phyloP scores from a whole-genome alignment of 306 rosid species.

The Hippophae rhamnoides region DNA sequence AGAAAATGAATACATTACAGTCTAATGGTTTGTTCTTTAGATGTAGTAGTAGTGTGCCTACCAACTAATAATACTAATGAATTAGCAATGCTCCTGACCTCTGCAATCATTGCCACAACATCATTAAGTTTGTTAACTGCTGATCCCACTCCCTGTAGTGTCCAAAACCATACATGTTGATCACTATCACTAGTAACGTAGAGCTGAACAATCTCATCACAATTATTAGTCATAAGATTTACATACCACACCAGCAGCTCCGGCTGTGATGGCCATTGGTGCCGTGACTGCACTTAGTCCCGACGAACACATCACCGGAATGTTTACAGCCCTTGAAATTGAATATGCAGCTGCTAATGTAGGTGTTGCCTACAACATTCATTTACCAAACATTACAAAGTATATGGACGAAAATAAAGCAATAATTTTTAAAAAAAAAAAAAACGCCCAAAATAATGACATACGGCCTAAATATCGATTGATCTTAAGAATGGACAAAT shows the following conservation, averaged over 20 bases:
- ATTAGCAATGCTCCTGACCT: conserved; percentile 64
- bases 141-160: conserved; percentile 74
- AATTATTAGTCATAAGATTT: not conserved
- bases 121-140: conserved; percentile 87
- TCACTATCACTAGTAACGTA: not conserved
- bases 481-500: too few species aligned
- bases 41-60: conserved; percentile 13
- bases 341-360: conserved; percentile 90
- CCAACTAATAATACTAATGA: conserved; percentile 37
- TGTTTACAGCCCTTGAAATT: conserved; percentile 73
- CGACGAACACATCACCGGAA: conserved; percentile 83
- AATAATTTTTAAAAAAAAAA: too few species aligned
- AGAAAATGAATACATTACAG: conserved; percentile 10
- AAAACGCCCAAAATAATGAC: too few species aligned
- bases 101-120: conserved; percentile 81
- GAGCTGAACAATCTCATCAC: not conserved
- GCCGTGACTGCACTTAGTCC: conserved; percentile 81
- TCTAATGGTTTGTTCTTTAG: conserved; percentile 28
- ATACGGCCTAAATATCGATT: too few species aligned
- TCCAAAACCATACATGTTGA: conserved; percentile 9
- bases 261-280: conserved; percentile 91
- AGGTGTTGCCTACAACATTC: conserved; percentile 57
- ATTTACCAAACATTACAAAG: conserved; percentile 1
- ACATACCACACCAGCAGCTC: conserved; percentile 92
- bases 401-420: too few species aligned